Percentiles rank a stretch among this genome's conserved stretches.
phyloP scores from a whole-genome alignment of 225 moss, liverwort and hornwort genomes.

The Physcomitrellopsis africana region DNA sequence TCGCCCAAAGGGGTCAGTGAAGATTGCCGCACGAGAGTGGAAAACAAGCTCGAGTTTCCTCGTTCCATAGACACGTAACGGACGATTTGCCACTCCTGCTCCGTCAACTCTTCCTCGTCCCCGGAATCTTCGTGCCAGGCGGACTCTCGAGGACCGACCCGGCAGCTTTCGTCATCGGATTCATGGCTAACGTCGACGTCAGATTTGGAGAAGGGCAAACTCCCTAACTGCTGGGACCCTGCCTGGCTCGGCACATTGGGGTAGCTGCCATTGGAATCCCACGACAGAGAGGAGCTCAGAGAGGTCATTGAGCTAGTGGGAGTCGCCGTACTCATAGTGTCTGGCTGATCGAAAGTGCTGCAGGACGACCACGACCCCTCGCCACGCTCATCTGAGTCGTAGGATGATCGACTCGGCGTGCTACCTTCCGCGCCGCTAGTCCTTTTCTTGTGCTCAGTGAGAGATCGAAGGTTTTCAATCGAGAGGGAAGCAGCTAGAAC shows the following conservation, averaged over 20 bases:
- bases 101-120: conserved; percentile 49
- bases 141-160: conserved; percentile 41
- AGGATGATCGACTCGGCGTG: neutral
- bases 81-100: conserved; percentile 58
- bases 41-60: conserved; percentile 31
- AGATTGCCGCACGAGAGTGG: conserved; percentile 39
- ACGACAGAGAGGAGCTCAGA: conserved; percentile 39
- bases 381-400: conserved; percentile 34
- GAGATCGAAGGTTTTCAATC: conserved; percentile 11
- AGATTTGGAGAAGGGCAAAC: conserved; percentile 31
- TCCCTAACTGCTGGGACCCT: conserved; percentile 33
- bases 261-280: conserved; percentile 24
- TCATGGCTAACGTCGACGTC: conserved; percentile 15
- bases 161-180: conserved; percentile 4
- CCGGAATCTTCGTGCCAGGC: conserved; percentile 48
- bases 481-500: conserved; percentile 34
- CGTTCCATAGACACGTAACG: conserved; percentile 40
- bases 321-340: conserved; percentile 27
- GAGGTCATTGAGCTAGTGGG: conserved; percentile 45
- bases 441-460: conserved; percentile 27
- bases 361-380: conserved; percentile 17
- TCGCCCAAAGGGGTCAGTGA: conserved; percentile 30
- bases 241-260: conserved; percentile 28
- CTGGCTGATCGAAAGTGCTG: conserved; percentile 21
- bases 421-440: neutral